Evolutionary conservation across 2,329 filamentous ascomycete genomes (phyloP), one percentile per base, ranked within the genome.

Genomic region (Chaetomiaceae sp.): DNA sequence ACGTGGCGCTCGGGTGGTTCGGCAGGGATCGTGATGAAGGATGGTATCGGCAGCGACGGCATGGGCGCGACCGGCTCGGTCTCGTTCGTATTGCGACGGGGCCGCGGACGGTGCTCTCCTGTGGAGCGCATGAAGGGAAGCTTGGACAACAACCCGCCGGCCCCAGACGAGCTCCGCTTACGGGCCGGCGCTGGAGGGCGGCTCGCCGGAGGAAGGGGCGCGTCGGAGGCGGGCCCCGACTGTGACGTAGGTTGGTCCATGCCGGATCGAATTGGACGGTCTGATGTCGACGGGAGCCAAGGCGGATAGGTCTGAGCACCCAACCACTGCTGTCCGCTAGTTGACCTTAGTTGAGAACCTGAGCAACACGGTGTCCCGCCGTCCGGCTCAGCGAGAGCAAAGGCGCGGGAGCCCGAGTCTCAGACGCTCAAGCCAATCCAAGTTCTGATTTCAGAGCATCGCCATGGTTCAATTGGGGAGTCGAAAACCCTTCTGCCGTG

Each of bases 51-150:
- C 19, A 51, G 44, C 9, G 44, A 33, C 27, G 54, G 47, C 10
- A 45, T 14, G 34, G 55, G 43, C 2, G 40, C 37, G 9, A 45
- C 23, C 16, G 42, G 19, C 7, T 61, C 60, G 48, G 47, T 69
- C 55, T 69, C 69, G 60, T 71, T 62, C 56, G 67, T 60, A 53
- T 67, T 67, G 16, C 55, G 56, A n/a, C 58, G 58, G 16, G 62
- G 48, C 48, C 60, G 46, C 25, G 59, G 56, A 3, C 58, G 51
- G 44, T 59, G 56, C 48, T 70, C 70, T 30, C 63, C 58, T 0
- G 66, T 60, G 35, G 66, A 59, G 49, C 83, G 80, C 56, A 91
- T 70, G 64, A 91, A 89, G 35, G 84, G 81, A 47, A 92, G 73
- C 57, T 78, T 81, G 35, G 85, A 84, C 25, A 92, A 71, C 38